A percentile compares a stretch with the other conserved stretches of the same genome.
These are phyloP conservation scores for Penicillium sp. DNA, from an alignment of 2,329 filamentous ascomycete species.

Conservation along the genomic window DNA sequence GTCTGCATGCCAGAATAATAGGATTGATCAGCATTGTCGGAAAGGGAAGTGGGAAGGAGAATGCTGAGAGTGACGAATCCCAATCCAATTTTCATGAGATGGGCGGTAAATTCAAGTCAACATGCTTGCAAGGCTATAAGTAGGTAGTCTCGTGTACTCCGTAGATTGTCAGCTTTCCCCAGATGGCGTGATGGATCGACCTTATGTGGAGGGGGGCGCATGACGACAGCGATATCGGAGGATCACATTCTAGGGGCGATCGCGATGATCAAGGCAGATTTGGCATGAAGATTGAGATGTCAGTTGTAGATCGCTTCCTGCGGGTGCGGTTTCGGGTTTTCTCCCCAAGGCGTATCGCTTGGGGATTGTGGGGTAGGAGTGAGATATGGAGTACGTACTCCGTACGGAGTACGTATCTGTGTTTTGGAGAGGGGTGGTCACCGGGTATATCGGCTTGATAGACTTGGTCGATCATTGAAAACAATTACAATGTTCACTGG, in stretches of 20 bases:
- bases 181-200: slow-evolving; percentile 12
- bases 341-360: slow-evolving; percentile 3
- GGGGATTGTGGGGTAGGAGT: slow-evolving; percentile 11
- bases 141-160: background rate
- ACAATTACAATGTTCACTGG: background rate
- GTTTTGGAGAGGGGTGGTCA: slow-evolving; percentile 10
- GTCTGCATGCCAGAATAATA: slow-evolving; percentile 4
- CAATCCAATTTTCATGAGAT: background rate
- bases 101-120: background rate
- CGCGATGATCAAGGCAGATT: slow-evolving; percentile 1
- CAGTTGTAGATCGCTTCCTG: slow-evolving; percentile 6
- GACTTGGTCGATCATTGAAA: slow-evolving; percentile 10
- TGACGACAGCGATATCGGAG: slow-evolving; percentile 17
- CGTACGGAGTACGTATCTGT: background rate
- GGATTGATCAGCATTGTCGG: background rate
- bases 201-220: background rate
- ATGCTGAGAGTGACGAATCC: background rate
- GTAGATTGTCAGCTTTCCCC: slow-evolving; percentile 2
- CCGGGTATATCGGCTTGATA: slow-evolving; percentile 7
- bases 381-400: background rate
- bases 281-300: slow-evolving; percentile 5
- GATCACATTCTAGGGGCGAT: slow-evolving; percentile 1
- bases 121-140: background rate
- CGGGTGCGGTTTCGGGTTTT: background rate
- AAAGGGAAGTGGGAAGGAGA: background rate